Conservation (phyloP, 305 asterid genomes). For the Fraxinus xanthoxyloides region DNA sequence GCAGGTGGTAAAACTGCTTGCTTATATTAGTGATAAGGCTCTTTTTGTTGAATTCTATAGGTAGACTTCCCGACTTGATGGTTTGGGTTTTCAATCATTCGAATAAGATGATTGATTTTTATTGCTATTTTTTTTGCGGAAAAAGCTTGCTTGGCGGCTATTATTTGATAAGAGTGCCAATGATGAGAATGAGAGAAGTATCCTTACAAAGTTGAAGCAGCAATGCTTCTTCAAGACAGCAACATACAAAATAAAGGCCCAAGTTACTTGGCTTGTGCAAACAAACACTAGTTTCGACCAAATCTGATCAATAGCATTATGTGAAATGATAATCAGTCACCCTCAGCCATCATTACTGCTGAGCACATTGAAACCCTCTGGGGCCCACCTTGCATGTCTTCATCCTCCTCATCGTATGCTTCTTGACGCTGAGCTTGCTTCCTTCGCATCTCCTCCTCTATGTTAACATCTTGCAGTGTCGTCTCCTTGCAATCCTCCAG, state of each 20-base stretch:
- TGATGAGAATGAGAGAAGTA: constrained; percentile 95
- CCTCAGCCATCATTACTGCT: not conserved
- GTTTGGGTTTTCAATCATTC: no score
- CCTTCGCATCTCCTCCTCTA: constrained; percentile 53
- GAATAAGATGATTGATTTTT: no score
- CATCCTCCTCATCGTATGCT: constrained; percentile 40
- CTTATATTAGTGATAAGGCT: constrained; percentile 91
- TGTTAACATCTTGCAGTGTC: constrained; percentile 38
- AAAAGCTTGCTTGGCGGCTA: constrained; percentile 90
- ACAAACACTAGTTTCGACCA: not conserved
- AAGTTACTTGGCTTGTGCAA: no score
- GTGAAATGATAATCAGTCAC: not conserved
- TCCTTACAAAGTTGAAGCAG: constrained; percentile 89
- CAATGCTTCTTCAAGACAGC: no score
- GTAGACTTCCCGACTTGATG: no score
- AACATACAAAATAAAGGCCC: no score
- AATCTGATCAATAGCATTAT: not conserved
- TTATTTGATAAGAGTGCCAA: constrained; percentile 96
- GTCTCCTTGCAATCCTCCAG: constrained; percentile 46
- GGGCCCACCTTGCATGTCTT: constrained; percentile 19
- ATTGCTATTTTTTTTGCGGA: no score
- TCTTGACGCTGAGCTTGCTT: constrained; percentile 39
- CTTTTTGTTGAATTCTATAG: constrained; percentile 91
- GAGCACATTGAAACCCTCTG: constrained; percentile 6
- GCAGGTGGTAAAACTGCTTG: constrained; percentile 91